Conservation (phyloP, 2,329 filamentous ascomycete species). For the Falciphora oryzae region DNA sequence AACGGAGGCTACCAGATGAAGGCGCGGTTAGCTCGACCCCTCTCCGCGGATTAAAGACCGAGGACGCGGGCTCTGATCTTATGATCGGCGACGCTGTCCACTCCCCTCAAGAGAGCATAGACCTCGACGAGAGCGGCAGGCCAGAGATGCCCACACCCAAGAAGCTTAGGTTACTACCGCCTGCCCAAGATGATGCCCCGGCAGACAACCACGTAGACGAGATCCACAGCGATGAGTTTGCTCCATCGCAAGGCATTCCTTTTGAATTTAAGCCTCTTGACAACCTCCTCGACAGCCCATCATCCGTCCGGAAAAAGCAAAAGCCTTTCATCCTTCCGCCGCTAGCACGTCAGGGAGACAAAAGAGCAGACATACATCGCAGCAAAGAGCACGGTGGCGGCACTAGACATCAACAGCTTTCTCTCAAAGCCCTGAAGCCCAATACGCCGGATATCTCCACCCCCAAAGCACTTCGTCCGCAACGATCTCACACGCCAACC, state of each 20-base stretch:
- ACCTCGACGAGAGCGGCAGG: conserved; percentile 44
- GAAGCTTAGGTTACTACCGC: conserved; percentile 23
- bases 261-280: conserved; percentile 3
- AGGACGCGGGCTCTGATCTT: conserved; percentile 29
- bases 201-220: neutral
- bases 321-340: neutral
- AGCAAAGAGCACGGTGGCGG: neutral
- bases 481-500: too few relatives aligned
- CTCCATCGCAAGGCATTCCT: neutral
- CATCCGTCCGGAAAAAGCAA: neutral
- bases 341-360: too few relatives aligned
- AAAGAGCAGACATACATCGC: neutral
- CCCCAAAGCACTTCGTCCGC: too few relatives aligned
- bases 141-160: conserved; percentile 36
- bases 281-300: conserved; percentile 5
- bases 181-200: neutral
- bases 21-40: conserved; percentile 15
- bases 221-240: neutral
- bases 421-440: neutral
- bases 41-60: conserved; percentile 35
- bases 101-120: conserved; percentile 50
- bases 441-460: neutral
- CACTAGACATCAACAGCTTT: neutral
- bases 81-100: conserved; percentile 20
- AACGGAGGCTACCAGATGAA: conserved; percentile 34